Conservation (phyloP, 768 basidiomycete genomes). For the Clitopilus hobsonii region DNA sequence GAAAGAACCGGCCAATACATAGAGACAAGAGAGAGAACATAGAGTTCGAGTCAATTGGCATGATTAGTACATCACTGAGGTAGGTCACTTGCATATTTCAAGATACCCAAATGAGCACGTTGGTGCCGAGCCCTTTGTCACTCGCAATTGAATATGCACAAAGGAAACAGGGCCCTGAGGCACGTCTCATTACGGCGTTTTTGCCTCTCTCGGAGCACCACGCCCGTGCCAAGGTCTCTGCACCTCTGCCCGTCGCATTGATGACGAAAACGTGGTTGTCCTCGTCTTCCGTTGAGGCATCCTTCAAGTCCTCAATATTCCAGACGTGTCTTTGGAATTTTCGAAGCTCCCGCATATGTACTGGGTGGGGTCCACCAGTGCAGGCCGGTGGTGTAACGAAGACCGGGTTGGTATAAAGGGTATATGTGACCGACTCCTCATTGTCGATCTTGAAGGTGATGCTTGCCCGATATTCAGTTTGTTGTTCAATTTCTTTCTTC, state of each 20-base stretch:
- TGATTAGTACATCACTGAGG: too few species aligned
- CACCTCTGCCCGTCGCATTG: slow-evolving; percentile 6
- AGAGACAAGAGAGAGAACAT: too few species aligned
- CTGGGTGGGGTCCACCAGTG: slow-evolving; percentile 1
- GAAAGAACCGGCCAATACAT: too few species aligned
- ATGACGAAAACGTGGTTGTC: slow-evolving; percentile 4
- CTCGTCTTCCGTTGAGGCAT: background rate
- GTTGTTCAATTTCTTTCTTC: background rate
- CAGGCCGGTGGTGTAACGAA: slow-evolving; percentile 5
- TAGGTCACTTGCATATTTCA: too few species aligned
- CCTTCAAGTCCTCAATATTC: slow-evolving; percentile 3
- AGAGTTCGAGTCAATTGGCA: too few species aligned
- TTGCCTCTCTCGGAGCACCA: slow-evolving; percentile 8
- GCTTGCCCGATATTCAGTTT: slow-evolving; percentile 5
- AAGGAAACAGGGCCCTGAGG: slow-evolving; percentile 4
- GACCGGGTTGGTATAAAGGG: slow-evolving; percentile 4
- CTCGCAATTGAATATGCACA: background rate
- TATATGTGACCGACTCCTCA: background rate
- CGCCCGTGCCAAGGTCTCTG: slow-evolving; percentile 4
- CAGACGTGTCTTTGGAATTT: slow-evolving; percentile 2
- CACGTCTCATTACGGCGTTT: slow-evolving; percentile 4
- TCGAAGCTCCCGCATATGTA: slow-evolving; percentile 1
- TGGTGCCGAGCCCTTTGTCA: background rate
- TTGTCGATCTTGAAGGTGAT: slow-evolving; percentile 1
- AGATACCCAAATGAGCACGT: background rate